Percentiles rank a stretch among this genome's conserved stretches.
These are phyloP conservation scores for Angophora floribunda DNA, from an alignment of 345 rosid species.

Conservation along the genomic window DNA sequence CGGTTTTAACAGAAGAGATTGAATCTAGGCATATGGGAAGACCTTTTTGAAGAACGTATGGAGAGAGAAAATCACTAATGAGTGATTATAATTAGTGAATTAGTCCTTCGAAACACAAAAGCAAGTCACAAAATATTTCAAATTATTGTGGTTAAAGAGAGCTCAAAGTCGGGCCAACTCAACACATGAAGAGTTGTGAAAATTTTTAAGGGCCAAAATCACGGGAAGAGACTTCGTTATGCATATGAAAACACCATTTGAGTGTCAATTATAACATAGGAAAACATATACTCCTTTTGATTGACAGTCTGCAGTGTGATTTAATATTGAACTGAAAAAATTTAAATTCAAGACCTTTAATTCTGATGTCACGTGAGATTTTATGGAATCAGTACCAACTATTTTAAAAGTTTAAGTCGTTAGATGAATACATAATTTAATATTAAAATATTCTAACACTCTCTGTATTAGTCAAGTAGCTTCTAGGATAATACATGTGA, in stretches of 20 bases:
- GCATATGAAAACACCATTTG: neutral
- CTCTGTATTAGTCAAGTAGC: too few species aligned
- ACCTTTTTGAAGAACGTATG: neutral
- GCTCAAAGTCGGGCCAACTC: neutral
- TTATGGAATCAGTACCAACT: too few species aligned
- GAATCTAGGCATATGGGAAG: neutral
- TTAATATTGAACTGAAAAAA: too few species aligned
- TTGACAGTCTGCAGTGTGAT: neutral
- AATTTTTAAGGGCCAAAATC: neutral
- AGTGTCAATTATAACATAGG: neutral
- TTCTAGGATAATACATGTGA: too few species aligned
- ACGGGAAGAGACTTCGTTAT: neutral
- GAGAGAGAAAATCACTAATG: neutral
- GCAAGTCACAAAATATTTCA: neutral
- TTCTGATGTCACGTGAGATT: too few species aligned
- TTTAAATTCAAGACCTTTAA: too few species aligned
- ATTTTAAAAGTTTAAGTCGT: too few species aligned
- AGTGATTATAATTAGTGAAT: neutral
- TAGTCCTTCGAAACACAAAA: neutral
- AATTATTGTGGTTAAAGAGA: neutral
- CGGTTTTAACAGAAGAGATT: neutral
- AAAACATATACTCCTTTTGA: neutral
- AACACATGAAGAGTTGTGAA: neutral
- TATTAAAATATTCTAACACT: too few species aligned
- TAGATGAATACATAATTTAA: too few species aligned